Base-by-base conservation (phyloP, 352 stramenopile species). In the Sclerospora graminicola region DNA sequence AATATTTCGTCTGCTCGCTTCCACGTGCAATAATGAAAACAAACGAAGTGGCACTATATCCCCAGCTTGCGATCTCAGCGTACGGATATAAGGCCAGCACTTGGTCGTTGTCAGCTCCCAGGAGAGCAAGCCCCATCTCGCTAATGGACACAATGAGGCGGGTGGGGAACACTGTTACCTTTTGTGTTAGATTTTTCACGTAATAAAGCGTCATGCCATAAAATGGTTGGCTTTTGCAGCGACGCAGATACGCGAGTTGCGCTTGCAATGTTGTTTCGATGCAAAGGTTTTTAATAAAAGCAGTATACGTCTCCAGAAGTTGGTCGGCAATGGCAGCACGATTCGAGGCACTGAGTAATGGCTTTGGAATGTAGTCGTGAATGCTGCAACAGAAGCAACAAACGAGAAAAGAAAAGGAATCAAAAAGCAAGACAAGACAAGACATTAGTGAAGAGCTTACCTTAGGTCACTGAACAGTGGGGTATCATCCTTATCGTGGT, bases 1-100 rank as follows among this genome's bases (percentile, higher is more conserved):
- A 67, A 36, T 78, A 68, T 30, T 82, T 66, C 4, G 48, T 59
- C 23, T 78, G 46, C 43, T 74, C 52, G 6, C 26, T 46, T 2
- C 51, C 44, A 0, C 45, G 45, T 9, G 42, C 55, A 4, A 74
- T 66, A 10, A 83, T 78, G 41, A 94, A 76, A 11, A 94, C 82
- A 54, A 94, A 94, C 4, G 72, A 76, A 28, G 74, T 85, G 20
- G 60, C 43, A 27, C 67, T 87, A 51, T 90, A 84, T 4, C 82
- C 79, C 82, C 82, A 93, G 18, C 51, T 91, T 7, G 69, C 67
- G 31, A 93, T 67, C 19, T 84, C 66, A 14, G 55, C 56, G 45
- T 89, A 91, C 10, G 63, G 48, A 47, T 80, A 86, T 11, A 83
- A 46, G n/a, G 58, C 50, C 13, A 93, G 37, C 9, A 80, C 48